Evolutionary conservation across 768 basidiomycete species (phyloP).

Genomic region (Exidia glandulosa): DNA sequence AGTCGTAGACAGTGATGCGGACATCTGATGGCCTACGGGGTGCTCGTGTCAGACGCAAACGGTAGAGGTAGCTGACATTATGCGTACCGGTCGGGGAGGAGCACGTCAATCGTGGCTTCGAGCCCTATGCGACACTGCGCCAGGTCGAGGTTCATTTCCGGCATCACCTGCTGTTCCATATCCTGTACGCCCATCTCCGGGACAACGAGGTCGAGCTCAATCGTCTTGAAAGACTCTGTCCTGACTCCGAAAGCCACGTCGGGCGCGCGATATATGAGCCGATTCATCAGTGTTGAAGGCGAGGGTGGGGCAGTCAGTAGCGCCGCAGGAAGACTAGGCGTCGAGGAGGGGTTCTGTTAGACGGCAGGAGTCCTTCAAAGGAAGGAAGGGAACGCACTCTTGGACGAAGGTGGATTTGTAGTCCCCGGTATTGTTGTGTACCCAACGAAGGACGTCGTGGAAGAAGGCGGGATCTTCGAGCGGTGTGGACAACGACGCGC

Average conservation of each 20-base stretch:
- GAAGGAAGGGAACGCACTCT: constrained; percentile 27
- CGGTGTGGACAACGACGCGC: constrained; percentile 35
- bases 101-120: constrained; percentile 32
- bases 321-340: constrained; percentile 27
- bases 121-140: constrained; percentile 24
- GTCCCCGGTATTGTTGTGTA: constrained; percentile 17
- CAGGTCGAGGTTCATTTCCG: not conserved
- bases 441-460: constrained; percentile 35
- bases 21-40: constrained; percentile 44
- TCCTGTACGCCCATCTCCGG: not conserved
- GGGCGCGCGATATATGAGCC: constrained; percentile 36
- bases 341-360: not conserved
- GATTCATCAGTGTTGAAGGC: constrained; percentile 29
- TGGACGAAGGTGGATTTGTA: constrained; percentile 35
- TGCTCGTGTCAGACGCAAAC: not conserved
- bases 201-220: constrained; percentile 31
- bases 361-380: constrained; percentile 9
- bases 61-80: too few species aligned
- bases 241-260: constrained; percentile 3
- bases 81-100: constrained; percentile 49
- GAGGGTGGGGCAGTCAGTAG: constrained; percentile 20
- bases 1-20: constrained; percentile 33
- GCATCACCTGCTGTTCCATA: not conserved
- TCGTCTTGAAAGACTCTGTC: constrained; percentile 11
- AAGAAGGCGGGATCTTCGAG: constrained; percentile 31